Evolutionary conservation across 2,329 filamentous ascomycete genomes (phyloP), one percentile per base, ranked within the genome.

Genomic region (Daldinia eschscholtzii): DNA sequence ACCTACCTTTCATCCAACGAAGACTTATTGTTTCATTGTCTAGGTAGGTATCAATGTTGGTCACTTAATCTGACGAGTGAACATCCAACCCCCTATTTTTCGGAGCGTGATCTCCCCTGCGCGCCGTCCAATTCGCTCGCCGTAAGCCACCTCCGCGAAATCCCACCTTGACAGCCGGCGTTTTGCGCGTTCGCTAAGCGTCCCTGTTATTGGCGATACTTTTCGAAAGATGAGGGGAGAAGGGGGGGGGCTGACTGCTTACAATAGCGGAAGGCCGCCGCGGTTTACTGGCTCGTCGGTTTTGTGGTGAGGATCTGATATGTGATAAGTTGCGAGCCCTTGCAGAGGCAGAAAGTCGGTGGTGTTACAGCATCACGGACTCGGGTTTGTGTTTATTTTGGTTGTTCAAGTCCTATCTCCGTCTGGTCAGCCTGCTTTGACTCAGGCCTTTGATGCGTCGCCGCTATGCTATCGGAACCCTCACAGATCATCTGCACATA

Each of bases 71-170:
- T 50, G 46, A 50, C 46, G 5, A 28, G 23, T 23, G 10, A 28
- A 28, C 23, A 48, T 48, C 44, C 12, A 13, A 12, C 42, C 23
- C 46, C 46, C 46, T 52, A 52, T 52, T 52, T 33, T n/a, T 6
- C 15, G 2, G 15, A 33, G 15, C 26, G 26, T 52, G 26, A 33
- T 33, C 15, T 33, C 15, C 6, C 35, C 5, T 13, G 10, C 35
- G 13, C 35, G 13, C 35, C 12, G 12, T 52, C 18, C 26, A 15
- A 52, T 52, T 52, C 46, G 46, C 28, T 52, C 46, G 46, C 46
- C 26, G 15, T 18, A 52, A 52, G 46, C 46, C 26, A 33, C 26
- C 46, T 52, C 26, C 44, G 13, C 44, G 44, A 48, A 48, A 48
- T 48, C 23, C 46, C 26, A 10, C 3, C 9, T 18, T 6, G 18